These are phyloP conservation scores for Penicillium malachiteum DNA, from an alignment of 495 filamentous ascomycete species.

Conservation along the genomic window DNA sequence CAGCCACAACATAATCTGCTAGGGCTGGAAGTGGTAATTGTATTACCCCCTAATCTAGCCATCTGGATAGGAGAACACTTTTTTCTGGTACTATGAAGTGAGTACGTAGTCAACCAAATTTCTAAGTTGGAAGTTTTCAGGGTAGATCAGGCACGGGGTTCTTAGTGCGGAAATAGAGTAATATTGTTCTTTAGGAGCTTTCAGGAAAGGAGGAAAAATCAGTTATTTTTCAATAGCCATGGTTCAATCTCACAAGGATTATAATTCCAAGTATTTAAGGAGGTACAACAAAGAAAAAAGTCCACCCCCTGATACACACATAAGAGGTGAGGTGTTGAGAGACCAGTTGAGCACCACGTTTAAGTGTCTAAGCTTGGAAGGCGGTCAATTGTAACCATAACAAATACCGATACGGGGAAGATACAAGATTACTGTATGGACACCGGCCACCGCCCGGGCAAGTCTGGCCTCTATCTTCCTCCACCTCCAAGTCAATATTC, in stretches of 20 bases:
- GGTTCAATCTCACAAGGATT: no score
- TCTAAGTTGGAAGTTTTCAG: background rate
- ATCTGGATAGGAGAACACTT: background rate
- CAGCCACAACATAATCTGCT: conserved; percentile 24
- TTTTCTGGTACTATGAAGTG: no score
- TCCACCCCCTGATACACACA: no score
- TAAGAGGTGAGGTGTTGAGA: background rate
- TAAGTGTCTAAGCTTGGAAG: background rate
- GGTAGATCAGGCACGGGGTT: background rate
- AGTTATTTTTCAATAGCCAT: no score
- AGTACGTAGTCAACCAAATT: background rate
- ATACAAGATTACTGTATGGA: no score
- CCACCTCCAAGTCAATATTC: conserved; percentile 28
- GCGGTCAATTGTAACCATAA: conserved; percentile 1
- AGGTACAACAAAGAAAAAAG: no score
- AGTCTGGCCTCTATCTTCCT: conserved; percentile 33
- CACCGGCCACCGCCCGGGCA: conserved; percentile 26
- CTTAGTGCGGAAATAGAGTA: no score
- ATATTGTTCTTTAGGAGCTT: no score
- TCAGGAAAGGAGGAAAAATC: no score
- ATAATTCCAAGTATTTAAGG: no score
- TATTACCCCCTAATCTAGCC: conserved; percentile 4
- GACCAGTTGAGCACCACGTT: background rate
- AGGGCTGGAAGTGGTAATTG: conserved; percentile 22
- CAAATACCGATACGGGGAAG: conserved; percentile 16